A percentile compares a stretch with the other conserved stretches of the same genome.
Conservation (phyloP, 352 stramenopile species). For the Vaucheria bursata region DNA sequence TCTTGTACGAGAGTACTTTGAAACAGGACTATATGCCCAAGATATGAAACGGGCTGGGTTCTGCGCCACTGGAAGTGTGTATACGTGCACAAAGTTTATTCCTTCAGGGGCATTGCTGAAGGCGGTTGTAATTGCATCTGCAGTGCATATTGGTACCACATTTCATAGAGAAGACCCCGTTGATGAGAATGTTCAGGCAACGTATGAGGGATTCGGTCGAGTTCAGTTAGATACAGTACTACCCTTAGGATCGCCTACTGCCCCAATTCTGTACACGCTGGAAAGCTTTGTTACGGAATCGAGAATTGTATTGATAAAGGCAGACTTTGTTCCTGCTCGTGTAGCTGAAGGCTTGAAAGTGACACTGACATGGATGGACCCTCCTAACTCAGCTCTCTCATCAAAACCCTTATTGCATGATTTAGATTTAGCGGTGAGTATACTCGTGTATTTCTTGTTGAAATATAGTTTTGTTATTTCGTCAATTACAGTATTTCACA, state of each 20-base stretch:
- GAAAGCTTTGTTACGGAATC: background rate
- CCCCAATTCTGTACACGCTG: background rate
- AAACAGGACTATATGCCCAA: constrained; percentile 63
- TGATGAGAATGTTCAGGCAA: background rate
- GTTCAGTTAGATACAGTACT: constrained; percentile 27
- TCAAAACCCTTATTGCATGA: constrained; percentile 44
- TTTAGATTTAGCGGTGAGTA: constrained; percentile 38
- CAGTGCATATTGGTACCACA: background rate
- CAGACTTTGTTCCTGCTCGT: background rate
- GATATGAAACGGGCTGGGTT: constrained; percentile 39
- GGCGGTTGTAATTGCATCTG: constrained; percentile 18
- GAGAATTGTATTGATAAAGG: constrained; percentile 1
- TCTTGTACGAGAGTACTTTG: constrained; percentile 66
- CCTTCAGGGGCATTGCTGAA: constrained; percentile 39
- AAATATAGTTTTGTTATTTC: too few species aligned
- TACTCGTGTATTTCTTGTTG: too few species aligned
- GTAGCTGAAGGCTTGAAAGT: constrained; percentile 14
- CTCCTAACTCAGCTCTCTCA: constrained; percentile 9
- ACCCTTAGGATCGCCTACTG: background rate
- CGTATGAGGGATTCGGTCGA: constrained; percentile 59
- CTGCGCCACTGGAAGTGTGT: constrained; percentile 11
- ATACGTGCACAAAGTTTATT: constrained; percentile 26
- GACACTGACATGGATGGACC: constrained; percentile 49
- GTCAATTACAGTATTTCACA: too few species aligned
- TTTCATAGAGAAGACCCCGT: background rate